A percentile compares a stretch with the other conserved stretches of the same genome.
phyloP scores from a whole-genome alignment of 2,329 filamentous ascomycete species.

The Pseudodiploospora longispora region DNA sequence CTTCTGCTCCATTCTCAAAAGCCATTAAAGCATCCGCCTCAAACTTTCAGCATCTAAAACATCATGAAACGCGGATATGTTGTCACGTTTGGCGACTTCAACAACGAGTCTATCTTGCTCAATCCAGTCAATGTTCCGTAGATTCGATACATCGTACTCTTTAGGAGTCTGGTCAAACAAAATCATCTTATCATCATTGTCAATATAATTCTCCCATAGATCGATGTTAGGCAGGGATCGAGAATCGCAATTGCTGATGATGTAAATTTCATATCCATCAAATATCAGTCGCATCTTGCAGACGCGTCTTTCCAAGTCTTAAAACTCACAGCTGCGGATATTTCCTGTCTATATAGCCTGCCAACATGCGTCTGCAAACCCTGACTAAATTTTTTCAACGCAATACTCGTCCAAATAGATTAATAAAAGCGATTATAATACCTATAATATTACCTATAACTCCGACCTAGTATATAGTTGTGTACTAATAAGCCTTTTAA shows the following conservation, averaged over 20 bases:
- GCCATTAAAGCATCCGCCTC: conserved; percentile 1
- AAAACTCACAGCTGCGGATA: conserved; percentile 27
- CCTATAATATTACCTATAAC: too few species aligned
- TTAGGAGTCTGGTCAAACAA: conserved; percentile 25
- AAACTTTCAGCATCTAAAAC: conserved; percentile 1
- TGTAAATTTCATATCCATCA: conserved; percentile 28
- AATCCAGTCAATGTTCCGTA: conserved; percentile 14
- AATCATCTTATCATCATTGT: conserved; percentile 27
- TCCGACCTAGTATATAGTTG: too few species aligned
- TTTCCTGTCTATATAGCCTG: conserved; percentile 25
- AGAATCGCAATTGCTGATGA: conserved; percentile 33
- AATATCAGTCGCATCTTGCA: conserved; percentile 1
- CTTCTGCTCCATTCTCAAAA: conserved; percentile 2
- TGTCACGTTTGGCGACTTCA: background rate
- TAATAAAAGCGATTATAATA: too few species aligned
- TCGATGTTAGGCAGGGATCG: conserved; percentile 27
- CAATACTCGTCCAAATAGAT: too few species aligned
- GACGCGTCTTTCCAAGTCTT: background rate
- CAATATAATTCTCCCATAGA: conserved; percentile 31
- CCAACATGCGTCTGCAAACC: conserved; percentile 29
- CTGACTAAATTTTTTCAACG: conserved; percentile 29
- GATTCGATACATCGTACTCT: conserved; percentile 22
- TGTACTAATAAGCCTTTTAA: too few species aligned
- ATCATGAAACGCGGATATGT: conserved; percentile 6
- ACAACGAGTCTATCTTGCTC: conserved; percentile 4